phyloP scores from a whole-genome alignment of 2,329 filamentous ascomycete genomes.

The Ophiostoma piceae region DNA sequence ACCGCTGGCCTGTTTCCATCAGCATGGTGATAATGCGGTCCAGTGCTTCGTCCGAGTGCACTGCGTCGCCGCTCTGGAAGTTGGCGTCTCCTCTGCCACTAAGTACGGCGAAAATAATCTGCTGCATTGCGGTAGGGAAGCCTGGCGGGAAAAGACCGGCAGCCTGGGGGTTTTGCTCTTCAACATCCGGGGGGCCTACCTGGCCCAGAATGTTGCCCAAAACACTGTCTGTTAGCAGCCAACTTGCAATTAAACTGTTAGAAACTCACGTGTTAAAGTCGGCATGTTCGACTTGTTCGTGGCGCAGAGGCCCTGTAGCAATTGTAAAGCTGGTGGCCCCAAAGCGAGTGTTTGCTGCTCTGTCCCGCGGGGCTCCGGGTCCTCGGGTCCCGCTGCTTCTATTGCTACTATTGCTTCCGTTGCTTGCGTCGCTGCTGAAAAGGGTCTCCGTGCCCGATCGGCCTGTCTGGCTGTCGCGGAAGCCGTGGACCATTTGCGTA shows the following conservation, averaged over 20 bases:
- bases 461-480: slow-evolving; percentile 30
- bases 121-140: slow-evolving; percentile 39
- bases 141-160: slow-evolving; percentile 31
- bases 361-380: neutral
- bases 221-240: slow-evolving; percentile 36
- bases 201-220: slow-evolving; percentile 43
- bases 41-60: slow-evolving; percentile 84
- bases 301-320: slow-evolving; percentile 36
- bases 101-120: slow-evolving; percentile 28
- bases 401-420: neutral
- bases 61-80: slow-evolving; percentile 65
- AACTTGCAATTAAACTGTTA: neutral
- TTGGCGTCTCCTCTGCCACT: slow-evolving; percentile 30
- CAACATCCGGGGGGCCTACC: slow-evolving; percentile 30
- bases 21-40: slow-evolving; percentile 82
- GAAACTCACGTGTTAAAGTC: slow-evolving; percentile 46
- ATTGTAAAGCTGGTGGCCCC: slow-evolving; percentile 48
- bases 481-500: slow-evolving; percentile 38
- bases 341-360: neutral
- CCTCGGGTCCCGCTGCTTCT: neutral
- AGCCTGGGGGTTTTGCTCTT: slow-evolving; percentile 23
- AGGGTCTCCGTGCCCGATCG: slow-evolving; percentile 21
- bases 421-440: neutral
- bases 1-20: slow-evolving; percentile 75
- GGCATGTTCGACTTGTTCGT: slow-evolving; percentile 23